phyloP scores from a whole-genome alignment of 2,329 filamentous ascomycete species.

The Penicillium sp. region DNA sequence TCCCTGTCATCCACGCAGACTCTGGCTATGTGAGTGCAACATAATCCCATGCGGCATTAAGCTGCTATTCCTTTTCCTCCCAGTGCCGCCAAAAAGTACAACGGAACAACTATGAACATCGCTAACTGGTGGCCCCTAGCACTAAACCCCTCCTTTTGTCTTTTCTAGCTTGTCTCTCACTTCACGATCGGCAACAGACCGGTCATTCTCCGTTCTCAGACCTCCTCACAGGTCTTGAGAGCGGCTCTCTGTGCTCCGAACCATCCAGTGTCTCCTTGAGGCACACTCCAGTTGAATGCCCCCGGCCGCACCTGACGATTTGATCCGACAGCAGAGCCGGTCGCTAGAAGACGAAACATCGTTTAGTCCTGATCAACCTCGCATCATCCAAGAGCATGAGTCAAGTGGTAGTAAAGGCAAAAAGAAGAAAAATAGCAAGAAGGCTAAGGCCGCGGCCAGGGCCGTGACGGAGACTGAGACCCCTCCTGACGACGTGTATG shows the following conservation, averaged over 20 bases:
- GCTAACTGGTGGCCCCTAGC: slow-evolving; percentile 5
- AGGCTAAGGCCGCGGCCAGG: slow-evolving; percentile 35
- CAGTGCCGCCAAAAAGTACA: background rate
- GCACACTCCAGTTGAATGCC: slow-evolving; percentile 43
- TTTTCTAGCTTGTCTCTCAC: slow-evolving; percentile 2
- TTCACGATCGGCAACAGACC: slow-evolving; percentile 1
- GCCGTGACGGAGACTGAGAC: slow-evolving; percentile 32
- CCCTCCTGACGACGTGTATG: slow-evolving; percentile 39
- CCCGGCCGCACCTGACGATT: slow-evolving; percentile 41
- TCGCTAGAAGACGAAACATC: slow-evolving; percentile 33
- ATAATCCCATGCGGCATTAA: background rate
- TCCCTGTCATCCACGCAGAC: background rate
- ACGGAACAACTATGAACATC: background rate
- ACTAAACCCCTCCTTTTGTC: slow-evolving; percentile 6
- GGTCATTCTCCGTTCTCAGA: slow-evolving; percentile 33
- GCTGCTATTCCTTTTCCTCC: background rate
- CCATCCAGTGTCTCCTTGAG: slow-evolving; percentile 29
- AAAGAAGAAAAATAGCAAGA: slow-evolving; percentile 43
- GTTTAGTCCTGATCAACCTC: slow-evolving; percentile 28
- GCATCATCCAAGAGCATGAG: slow-evolving; percentile 32
- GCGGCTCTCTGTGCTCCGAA: slow-evolving; percentile 21
- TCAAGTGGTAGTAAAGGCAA: slow-evolving; percentile 35
- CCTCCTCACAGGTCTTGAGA: slow-evolving; percentile 32
- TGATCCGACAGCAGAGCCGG: slow-evolving; percentile 38
- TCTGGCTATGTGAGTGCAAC: background rate